Evolutionary conservation across 2,329 filamentous ascomycete genomes (phyloP).

Genomic region (Lecanicillium sp.): DNA sequence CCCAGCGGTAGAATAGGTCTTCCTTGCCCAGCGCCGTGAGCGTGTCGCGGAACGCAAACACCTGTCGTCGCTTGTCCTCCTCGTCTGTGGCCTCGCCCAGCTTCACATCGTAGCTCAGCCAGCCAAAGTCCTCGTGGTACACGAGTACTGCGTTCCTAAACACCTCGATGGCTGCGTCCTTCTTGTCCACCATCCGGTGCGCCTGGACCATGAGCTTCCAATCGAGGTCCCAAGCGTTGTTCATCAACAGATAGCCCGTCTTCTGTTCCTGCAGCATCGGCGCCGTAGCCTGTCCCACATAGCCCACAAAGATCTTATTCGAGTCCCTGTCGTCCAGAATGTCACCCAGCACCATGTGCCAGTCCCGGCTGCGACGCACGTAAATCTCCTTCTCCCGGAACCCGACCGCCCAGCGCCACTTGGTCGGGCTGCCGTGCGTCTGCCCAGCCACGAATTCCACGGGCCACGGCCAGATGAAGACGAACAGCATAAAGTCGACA

Average conservation of each 20-base stretch:
- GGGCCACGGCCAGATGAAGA: slow-evolving; percentile 69
- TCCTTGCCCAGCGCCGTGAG: slow-evolving; percentile 75
- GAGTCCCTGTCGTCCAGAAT: slow-evolving; percentile 46
- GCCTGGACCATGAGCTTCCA: slow-evolving; percentile 75
- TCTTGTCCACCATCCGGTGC: slow-evolving; percentile 61
- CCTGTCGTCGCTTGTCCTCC: slow-evolving; percentile 63
- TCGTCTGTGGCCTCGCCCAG: slow-evolving; percentile 46
- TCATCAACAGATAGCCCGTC: slow-evolving; percentile 83
- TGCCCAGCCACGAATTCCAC: slow-evolving; percentile 62
- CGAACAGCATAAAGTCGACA: slow-evolving; percentile 64
- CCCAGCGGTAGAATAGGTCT: slow-evolving; percentile 84
- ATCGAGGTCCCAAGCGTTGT: slow-evolving; percentile 80
- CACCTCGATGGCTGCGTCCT: slow-evolving; percentile 54
- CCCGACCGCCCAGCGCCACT: slow-evolving; percentile 69
- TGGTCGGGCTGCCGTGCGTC: slow-evolving; percentile 53
- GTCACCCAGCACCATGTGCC: slow-evolving; percentile 57
- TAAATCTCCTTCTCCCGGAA: slow-evolving; percentile 78
- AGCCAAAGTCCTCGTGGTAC: slow-evolving; percentile 61
- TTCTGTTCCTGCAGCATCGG: slow-evolving; percentile 63
- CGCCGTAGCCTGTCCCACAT: slow-evolving; percentile 63
- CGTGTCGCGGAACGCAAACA: slow-evolving; percentile 73
- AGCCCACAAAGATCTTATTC: slow-evolving; percentile 52
- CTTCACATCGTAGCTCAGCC: slow-evolving; percentile 56
- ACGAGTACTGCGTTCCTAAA: slow-evolving; percentile 68
- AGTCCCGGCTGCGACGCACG: slow-evolving; percentile 68